Base-by-base conservation (phyloP, 2,329 filamentous ascomycete species). In the Colletotrichum abscissum region DNA sequence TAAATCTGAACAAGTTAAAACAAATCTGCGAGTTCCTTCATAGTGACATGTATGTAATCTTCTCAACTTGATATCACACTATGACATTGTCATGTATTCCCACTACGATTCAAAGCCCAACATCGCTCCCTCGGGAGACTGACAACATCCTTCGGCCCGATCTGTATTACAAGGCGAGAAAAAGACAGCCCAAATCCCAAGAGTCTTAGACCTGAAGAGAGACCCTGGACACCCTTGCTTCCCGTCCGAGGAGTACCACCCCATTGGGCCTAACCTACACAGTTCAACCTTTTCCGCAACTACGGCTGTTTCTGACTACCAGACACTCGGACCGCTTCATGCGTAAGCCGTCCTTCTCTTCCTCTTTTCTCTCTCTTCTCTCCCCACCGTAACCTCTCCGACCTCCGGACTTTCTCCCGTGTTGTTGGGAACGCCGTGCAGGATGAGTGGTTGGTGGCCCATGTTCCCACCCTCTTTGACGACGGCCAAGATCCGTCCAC, bases 1-100 rank as follows among this genome's bases (percentile, higher is more conserved):
- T 42, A 30, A 63, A 63, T 30, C 63, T 56, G 55, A 65, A 65
- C 33, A 56, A 64, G 3, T 65, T 65, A 28, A 56, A 65, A 65
- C 24, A 12, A 30, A 55, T 28, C 12, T 38, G 16, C 22, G 1
- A 55, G 9, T 6, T 28, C 52, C 7, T 16, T 28, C 5, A 26
- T 26, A 4, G 52, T 55, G 52, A 55, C 52, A 19, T 28, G 3
- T 54, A 3, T 11, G 4, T 8, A 9, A 8, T 12, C 7, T 2
- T 24, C 9, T 6, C 5, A 30, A 54, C 7, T 8, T 1, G 12
- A 30, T 49, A 24, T 30, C 26, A 12, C 28, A 26, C 1, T 24
- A 0, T 22, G 3, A 0, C 7, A 12, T 14, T 22, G n/a, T 33
- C 49, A 4, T 9, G 2, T 5, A 22, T 52, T 52, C 8, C 35